Base-by-base conservation (phyloP, 2,329 filamentous ascomycete species). In the Trichoderma cornu-damae region DNA sequence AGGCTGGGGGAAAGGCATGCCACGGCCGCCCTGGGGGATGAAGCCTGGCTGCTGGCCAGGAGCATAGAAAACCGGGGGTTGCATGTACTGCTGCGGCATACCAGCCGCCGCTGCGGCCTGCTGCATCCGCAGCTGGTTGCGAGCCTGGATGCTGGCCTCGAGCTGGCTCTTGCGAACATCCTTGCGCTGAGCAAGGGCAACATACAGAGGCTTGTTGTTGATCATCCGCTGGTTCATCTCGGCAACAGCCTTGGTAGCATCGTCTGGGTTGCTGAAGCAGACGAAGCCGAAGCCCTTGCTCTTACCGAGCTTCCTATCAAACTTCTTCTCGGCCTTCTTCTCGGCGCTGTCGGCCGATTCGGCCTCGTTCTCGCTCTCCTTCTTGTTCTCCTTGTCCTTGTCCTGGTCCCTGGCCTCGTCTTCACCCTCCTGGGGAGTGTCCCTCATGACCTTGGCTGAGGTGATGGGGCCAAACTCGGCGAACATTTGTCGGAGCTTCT, bases 211-310 rank as follows among this genome's bases (percentile, higher is more conserved):
- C 86, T 99, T 99, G 79, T 84, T 84, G 74, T 92, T 88, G 66
- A 97, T 82, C 94, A 99, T 99, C 76, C 94, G 91, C 82, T 97
- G 93, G 82, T 99, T 99, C 90, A 97, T 96, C 77, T 99, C 94
- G 61, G 92, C 91, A 63, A 99, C 93, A 64, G 94, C 94, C 85
- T 97, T 97, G 78, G 93, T 96, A 64, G 94, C 94, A 75, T 99
- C 94, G 69, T 99, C 94, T 60, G 94, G 92, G 82, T 96, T 97
- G 84, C 89, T 94, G 82, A 99, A 99, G 88, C 94, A 99, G 71
- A 99, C 94, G 75, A 99, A 99, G 68, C 94, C 94, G 73, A 99
- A 99, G 73, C 94, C 94, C 83, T 97, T 99, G 87, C 91, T 96
- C 89, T 97, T 97, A 74, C 94, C 94, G 60, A 96, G 82, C 78